Base-by-base conservation (phyloP, 495 filamentous ascomycete genomes). In the Penicillium cataractarum region DNA sequence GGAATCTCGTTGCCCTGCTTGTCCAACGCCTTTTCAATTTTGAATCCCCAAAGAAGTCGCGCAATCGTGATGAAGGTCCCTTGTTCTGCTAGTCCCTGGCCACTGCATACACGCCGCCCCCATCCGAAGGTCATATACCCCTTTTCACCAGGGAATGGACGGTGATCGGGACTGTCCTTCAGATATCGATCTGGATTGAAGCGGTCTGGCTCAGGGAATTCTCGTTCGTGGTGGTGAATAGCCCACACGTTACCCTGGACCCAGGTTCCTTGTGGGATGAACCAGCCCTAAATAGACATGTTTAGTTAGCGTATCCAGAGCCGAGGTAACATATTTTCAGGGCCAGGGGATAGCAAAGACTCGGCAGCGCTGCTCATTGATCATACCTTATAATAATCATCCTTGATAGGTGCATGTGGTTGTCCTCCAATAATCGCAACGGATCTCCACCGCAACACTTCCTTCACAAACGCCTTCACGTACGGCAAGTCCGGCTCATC, bases 91-190 rank as follows among this genome's bases (percentile, higher is more conserved):
- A 81, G 65, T 6, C 72, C 76, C 53, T 79, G 75, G 1, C 78
- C 78, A 51, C 76, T 75, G 37, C 65, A 68, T 2, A 71, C 68
- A 21, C 65, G 55, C 8, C 68, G 57, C 12, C 68, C 68, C 68
- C 84, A 87, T 49, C 85, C 85, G 53, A 87, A 87, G 6, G 83
- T 87, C 84, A 87, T 87, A 65, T 87, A 87, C 0, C 85, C 84
- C 52, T 74, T 81, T 54, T 54, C 85, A 7, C 80, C 78, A 1
- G 83, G 84, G 61, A 88, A 88, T 0, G 82, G 82, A 19, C 84
- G 76, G 6, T 69, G 66, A 48, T 81, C 62, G 8, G 63, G 37
- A 59, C 63, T 70, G 15, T 67, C 75, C 48, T 76, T 70, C 27
- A 76, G 53, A 73, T 75, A 67, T n/a, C 63, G 60, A 55, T 66